These are phyloP conservation scores for Angophora floribunda DNA, from an alignment of 345 rosid species.

Conservation along the genomic window DNA sequence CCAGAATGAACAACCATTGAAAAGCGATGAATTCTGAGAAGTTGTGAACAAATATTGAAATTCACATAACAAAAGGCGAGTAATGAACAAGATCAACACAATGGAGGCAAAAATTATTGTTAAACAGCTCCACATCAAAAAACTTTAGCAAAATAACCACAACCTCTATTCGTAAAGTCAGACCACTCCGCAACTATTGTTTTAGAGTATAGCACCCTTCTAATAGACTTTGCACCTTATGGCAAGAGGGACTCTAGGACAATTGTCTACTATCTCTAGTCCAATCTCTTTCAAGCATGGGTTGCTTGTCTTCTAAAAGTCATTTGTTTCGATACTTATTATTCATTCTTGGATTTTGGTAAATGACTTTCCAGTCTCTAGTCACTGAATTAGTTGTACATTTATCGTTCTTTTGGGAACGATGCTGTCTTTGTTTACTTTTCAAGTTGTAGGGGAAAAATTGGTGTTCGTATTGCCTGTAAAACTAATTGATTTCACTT, in stretches of 20 bases:
- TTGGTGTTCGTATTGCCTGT: background rate
- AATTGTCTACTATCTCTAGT: slow-evolving; percentile 5
- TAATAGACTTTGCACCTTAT: slow-evolving; percentile 8
- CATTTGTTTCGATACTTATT: background rate
- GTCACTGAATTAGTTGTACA: background rate
- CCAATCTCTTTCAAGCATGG: background rate
- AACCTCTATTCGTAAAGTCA: background rate
- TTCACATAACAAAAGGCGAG: background rate
- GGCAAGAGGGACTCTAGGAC: slow-evolving; percentile 11
- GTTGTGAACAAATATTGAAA: background rate
- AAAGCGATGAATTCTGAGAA: background rate
- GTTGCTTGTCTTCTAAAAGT: background rate
- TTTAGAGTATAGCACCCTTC: slow-evolving; percentile 1
- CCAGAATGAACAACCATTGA: background rate
- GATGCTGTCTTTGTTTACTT: background rate
- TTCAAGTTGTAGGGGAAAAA: background rate
- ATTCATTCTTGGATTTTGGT: too few relatives aligned
- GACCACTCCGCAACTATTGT: slow-evolving; percentile 4
- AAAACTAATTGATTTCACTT: background rate
- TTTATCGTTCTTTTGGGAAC: background rate
- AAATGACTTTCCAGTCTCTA: background rate
- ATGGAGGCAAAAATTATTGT: background rate
- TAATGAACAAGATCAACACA: background rate
- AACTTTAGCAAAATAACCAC: slow-evolving; percentile 21
- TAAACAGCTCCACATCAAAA: background rate